Evolutionary conservation across 164 flowering plant species (phyloP).

Genomic region (Cinnamomum micranthum): DNA sequence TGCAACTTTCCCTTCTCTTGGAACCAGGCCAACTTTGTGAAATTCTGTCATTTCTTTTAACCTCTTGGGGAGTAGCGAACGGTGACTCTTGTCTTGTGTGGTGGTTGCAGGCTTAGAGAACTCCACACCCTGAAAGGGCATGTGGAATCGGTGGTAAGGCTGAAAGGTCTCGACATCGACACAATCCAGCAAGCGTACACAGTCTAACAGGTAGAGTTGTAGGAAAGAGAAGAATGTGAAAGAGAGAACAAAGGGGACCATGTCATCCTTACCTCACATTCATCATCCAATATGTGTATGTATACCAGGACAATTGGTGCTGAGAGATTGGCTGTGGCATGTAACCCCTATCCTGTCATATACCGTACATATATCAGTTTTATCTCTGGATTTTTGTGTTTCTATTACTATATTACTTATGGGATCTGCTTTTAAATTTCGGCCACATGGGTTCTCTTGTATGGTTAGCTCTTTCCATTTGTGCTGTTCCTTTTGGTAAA

Average conservation of each 20-base stretch:
- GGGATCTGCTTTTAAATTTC: neutral
- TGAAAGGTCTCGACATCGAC: conserved; percentile 83
- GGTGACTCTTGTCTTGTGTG: neutral
- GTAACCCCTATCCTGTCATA: neutral
- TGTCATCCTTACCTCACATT: neutral
- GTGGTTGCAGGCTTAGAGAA: conserved; percentile 60
- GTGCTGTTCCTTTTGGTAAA: neutral
- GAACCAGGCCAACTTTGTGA: neutral
- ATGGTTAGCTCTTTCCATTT: neutral
- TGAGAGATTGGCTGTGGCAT: neutral
- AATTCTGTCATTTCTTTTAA: neutral
- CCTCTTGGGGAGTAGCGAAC: too few relatives aligned
- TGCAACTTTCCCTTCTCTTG: neutral
- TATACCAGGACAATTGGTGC: neutral
- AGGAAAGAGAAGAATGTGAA: neutral
- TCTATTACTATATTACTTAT: neutral
- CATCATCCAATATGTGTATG: neutral
- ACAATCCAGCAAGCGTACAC: conserved; percentile 58
- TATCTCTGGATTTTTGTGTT: neutral
- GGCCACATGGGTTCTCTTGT: neutral
- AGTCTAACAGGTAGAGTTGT: neutral
- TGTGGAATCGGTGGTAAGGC: conserved; percentile 77
- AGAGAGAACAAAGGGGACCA: neutral
- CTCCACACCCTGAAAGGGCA: conserved; percentile 77
- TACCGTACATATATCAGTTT: neutral